phyloP scores from a whole-genome alignment of 345 rosid species.

The Pseudoturritis turrita region DNA sequence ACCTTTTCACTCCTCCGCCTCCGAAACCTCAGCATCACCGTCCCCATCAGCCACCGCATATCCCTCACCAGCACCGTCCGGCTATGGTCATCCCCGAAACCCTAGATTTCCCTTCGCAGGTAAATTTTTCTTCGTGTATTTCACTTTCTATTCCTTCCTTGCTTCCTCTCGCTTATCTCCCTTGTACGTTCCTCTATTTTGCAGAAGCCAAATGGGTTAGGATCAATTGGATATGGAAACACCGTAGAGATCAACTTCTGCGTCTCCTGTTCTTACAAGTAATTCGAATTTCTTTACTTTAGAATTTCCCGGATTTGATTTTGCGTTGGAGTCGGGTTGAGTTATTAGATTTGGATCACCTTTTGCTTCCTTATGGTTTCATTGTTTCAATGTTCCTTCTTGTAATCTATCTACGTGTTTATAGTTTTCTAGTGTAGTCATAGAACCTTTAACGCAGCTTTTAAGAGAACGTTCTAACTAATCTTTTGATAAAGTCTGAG shows the following conservation, averaged over 20 bases:
- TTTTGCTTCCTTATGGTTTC: not conserved
- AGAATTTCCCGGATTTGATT: not conserved
- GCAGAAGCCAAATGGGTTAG: conserved; percentile 43
- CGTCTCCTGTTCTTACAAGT: conserved; percentile 86
- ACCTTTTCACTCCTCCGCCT: conserved; percentile 74
- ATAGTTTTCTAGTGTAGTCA: not conserved
- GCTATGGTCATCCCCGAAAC: conserved; percentile 28
- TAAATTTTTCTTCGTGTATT: not conserved
- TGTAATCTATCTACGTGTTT: not conserved
- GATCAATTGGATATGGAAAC: conserved; percentile 57
- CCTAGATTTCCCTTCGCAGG: conserved; percentile 48
- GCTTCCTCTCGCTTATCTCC: not conserved
- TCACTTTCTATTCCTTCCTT: not conserved
- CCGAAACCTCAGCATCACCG: conserved; percentile 37
- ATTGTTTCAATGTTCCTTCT: not conserved
- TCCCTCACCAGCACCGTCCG: conserved; percentile 31
- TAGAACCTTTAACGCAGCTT: not conserved
- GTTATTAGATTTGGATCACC: not conserved
- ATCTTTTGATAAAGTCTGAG: not conserved
- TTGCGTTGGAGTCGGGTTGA: not conserved
- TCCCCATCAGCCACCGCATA: conserved; percentile 33
- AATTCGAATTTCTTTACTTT: not conserved
- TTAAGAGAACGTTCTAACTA: not conserved
- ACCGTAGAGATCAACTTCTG: conserved; percentile 72
- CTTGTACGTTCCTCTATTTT: not conserved